Evolutionary conservation across 2,329 filamentous ascomycete genomes (phyloP).

Genomic region (Fusarium nematophilum): DNA sequence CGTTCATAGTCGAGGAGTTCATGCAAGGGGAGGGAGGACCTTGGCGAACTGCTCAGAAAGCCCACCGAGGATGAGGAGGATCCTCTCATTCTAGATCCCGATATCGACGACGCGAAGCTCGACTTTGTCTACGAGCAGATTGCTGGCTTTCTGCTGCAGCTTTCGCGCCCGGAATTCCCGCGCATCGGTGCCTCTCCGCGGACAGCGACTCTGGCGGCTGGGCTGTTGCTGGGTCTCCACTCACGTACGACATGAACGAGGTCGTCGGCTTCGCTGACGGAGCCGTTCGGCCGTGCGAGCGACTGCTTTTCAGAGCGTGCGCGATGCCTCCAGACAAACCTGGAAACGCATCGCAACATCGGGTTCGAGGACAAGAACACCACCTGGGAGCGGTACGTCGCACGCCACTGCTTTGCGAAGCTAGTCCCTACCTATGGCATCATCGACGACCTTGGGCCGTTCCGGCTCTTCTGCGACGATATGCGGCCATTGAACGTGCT

Average conservation of each 20-base stretch:
- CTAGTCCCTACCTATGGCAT: background rate
- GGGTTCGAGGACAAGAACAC: no score
- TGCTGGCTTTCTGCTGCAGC: slow-evolving; percentile 37
- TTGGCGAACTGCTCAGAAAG: slow-evolving; percentile 38
- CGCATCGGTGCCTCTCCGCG: slow-evolving; percentile 50
- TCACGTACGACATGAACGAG: slow-evolving; percentile 55
- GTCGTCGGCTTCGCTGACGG: no score
- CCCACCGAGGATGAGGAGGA: slow-evolving; percentile 37
- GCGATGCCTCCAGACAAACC: no score
- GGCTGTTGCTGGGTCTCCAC: slow-evolving; percentile 46
- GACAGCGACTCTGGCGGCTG: slow-evolving; percentile 39
- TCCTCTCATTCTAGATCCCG: slow-evolving; percentile 24
- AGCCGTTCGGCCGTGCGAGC: no score
- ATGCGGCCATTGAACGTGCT: slow-evolving; percentile 54
- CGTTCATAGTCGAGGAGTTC: slow-evolving; percentile 49
- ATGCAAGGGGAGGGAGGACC: slow-evolving; percentile 39
- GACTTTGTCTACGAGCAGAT: slow-evolving; percentile 39
- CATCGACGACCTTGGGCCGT: background rate
- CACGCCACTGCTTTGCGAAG: background rate
- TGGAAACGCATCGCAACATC: no score
- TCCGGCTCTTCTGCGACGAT: slow-evolving; percentile 52
- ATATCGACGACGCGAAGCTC: slow-evolving; percentile 29
- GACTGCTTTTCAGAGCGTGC: no score
- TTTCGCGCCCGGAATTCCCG: slow-evolving; percentile 47
- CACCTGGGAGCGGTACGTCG: background rate